These are phyloP conservation scores for Pythium pectinolyticum DNA, from an alignment of 352 stramenopile genomes.

Conservation along the genomic window DNA sequence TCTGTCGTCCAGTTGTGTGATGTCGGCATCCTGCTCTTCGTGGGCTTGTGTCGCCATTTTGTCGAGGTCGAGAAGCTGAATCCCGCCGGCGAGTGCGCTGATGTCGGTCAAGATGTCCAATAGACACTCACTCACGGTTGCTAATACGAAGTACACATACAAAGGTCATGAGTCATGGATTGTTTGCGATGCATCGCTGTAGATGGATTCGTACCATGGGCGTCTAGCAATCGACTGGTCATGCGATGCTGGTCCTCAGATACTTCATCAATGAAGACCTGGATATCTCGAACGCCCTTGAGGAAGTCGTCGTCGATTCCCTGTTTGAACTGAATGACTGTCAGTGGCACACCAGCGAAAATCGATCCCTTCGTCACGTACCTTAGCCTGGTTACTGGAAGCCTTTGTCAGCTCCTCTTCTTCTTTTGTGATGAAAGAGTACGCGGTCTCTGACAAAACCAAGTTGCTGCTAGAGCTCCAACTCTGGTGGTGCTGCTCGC, in stretches of 20 bases:
- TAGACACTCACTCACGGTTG: conserved; percentile 14
- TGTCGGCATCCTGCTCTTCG: not conserved
- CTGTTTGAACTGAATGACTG: not conserved
- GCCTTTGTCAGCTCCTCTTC: not conserved
- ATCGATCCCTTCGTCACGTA: not conserved
- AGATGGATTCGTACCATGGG: conserved; percentile 1
- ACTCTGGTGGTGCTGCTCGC: not conserved
- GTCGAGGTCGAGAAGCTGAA: not conserved
- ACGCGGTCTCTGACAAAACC: not conserved
- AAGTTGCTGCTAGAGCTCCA: not conserved
- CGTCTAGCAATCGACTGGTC: not conserved
- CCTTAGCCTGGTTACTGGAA: not conserved
- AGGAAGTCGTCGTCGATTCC: conserved; percentile 15
- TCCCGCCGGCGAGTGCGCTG: not conserved
- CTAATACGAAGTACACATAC: conserved; percentile 2
- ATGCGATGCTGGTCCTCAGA: not conserved
- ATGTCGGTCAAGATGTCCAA: conserved; percentile 10
- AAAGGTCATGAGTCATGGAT: not conserved
- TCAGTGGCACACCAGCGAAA: not conserved
- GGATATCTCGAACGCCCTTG: conserved; percentile 4
- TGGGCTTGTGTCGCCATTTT: not conserved
- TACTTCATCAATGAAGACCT: conserved; percentile 20
- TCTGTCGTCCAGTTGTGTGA: no score
- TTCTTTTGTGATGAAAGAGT: conserved; percentile 3
- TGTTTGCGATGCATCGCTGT: not conserved